phyloP scores from a whole-genome alignment of 768 basidiomycete genomes.

The Macrolepiota fuliginosa region DNA sequence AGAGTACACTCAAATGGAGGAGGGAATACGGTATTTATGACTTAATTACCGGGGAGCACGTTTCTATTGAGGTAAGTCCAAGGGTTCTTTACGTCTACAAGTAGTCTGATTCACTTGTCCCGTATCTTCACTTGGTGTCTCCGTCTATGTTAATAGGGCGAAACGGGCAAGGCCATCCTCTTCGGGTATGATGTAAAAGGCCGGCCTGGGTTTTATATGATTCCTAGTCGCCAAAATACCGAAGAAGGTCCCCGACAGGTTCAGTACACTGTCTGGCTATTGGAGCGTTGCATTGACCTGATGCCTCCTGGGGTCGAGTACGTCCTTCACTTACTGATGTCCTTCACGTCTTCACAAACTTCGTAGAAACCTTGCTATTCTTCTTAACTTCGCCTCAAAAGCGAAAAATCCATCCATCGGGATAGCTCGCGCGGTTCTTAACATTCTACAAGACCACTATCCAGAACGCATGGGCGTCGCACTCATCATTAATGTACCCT shows the following conservation, averaged over 20 bases:
- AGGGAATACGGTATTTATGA: conserved; percentile 70
- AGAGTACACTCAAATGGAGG: conserved; percentile 6
- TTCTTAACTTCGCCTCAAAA: conserved; percentile 77
- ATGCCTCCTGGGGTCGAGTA: conserved; percentile 84
- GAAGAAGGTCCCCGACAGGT: conserved; percentile 65
- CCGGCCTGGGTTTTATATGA: conserved; percentile 70
- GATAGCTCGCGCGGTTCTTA: conserved; percentile 45
- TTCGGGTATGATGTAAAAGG: conserved; percentile 72
- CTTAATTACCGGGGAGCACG: conserved; percentile 50
- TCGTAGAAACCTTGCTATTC: conserved; percentile 59
- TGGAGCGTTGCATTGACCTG: conserved; percentile 75
- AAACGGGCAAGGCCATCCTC: conserved; percentile 79
- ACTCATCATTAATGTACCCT: conserved; percentile 80
- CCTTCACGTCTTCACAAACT: not conserved
- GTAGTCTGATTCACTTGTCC: not conserved
- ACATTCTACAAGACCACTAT: conserved; percentile 79
- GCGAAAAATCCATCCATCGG: conserved; percentile 53
- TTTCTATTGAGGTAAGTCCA: conserved; percentile 69
- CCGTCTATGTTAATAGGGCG: conserved; percentile 38
- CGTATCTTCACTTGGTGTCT: not conserved
- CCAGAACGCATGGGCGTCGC: conserved; percentile 82
- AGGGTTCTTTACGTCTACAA: not conserved
- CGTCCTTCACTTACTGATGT: conserved; percentile 20
- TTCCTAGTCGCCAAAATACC: conserved; percentile 75
- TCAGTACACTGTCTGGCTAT: conserved; percentile 70